These are phyloP conservation scores for Beauveria sp. DNA, from an alignment of 2,329 filamentous ascomycete genomes.

Conservation along the genomic window DNA sequence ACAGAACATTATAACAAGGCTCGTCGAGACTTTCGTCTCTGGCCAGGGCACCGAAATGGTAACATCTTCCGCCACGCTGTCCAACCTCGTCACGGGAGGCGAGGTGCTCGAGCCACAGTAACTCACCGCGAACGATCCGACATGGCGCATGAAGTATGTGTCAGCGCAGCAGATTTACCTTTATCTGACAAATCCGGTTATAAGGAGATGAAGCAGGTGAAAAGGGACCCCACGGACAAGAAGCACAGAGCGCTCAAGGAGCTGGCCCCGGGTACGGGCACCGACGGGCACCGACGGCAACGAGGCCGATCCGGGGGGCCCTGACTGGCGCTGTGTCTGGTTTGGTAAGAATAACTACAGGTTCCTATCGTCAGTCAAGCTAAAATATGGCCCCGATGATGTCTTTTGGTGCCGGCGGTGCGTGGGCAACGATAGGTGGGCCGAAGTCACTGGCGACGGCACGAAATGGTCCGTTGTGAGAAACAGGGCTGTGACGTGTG, in stretches of 20 bases:
- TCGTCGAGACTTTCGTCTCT: background rate
- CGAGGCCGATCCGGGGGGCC: background rate
- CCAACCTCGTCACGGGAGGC: background rate
- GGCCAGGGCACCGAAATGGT: background rate
- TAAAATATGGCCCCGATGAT: background rate
- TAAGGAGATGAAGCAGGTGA: background rate
- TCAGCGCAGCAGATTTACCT: background rate
- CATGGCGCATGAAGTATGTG: background rate
- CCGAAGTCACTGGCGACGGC: background rate
- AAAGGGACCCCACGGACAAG: background rate
- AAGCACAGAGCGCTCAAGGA: slow-evolving; percentile 2
- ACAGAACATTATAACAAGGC: background rate
- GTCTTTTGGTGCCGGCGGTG: slow-evolving; percentile 1
- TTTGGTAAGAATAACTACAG: background rate
- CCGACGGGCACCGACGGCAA: slow-evolving; percentile 1
- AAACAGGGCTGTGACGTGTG: background rate
- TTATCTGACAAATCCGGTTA: background rate
- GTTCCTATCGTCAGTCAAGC: background rate
- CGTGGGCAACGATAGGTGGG: slow-evolving; percentile 6
- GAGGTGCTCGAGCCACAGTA: background rate
- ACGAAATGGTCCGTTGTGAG: background rate
- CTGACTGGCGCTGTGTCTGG: background rate
- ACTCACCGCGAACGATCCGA: background rate
- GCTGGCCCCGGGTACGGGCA: background rate
- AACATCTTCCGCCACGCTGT: background rate